Conservation (phyloP, 208 protist species). For the Wallacemonas rigidus region DNA sequence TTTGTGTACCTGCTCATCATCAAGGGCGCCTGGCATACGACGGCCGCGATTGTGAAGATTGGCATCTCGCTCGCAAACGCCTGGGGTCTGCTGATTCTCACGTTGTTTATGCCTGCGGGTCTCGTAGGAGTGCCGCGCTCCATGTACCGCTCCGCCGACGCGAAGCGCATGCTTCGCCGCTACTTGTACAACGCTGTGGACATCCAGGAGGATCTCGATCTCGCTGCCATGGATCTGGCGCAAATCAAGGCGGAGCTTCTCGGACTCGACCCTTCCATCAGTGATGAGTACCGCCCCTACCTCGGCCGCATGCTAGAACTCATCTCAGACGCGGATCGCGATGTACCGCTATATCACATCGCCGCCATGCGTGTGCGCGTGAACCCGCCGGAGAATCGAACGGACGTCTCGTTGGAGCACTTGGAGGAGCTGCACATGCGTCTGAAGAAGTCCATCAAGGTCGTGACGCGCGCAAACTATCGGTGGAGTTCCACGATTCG, state of each 20-base stretch:
- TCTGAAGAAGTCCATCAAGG: conserved; percentile 82
- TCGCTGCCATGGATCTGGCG: conserved; percentile 82
- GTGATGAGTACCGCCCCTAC: conserved; percentile 76
- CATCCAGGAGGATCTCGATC: conserved; percentile 89
- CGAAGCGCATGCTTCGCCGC: conserved; percentile 52
- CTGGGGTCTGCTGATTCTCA: conserved; percentile 87
- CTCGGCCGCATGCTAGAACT: conserved; percentile 80
- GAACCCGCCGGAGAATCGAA: conserved; percentile 35
- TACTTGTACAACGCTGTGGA: conserved; percentile 71
- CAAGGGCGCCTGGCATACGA: conserved; percentile 68
- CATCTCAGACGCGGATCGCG: conserved; percentile 68
- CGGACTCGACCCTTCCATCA: conserved; percentile 70
- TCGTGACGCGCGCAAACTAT: conserved; percentile 78
- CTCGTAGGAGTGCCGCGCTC: conserved; percentile 85
- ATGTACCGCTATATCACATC: conserved; percentile 83
- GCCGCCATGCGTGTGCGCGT: conserved; percentile 56
- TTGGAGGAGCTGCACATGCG: conserved; percentile 75
- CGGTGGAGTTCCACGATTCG: conserved; percentile 74
- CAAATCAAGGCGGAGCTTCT: conserved; percentile 84
- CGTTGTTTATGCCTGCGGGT: conserved; percentile 86
- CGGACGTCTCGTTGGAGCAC: conserved; percentile 80
- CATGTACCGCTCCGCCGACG: conserved; percentile 79
- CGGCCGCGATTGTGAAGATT: conserved; percentile 63
- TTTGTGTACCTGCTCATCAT: conserved; percentile 83
- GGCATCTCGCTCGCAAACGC: conserved; percentile 87